Percentiles rank a stretch among this genome's conserved stretches.
These are phyloP conservation scores for Claviceps quebecensis DNA, from an alignment of 2,329 filamentous ascomycete genomes.

Conservation along the genomic window DNA sequence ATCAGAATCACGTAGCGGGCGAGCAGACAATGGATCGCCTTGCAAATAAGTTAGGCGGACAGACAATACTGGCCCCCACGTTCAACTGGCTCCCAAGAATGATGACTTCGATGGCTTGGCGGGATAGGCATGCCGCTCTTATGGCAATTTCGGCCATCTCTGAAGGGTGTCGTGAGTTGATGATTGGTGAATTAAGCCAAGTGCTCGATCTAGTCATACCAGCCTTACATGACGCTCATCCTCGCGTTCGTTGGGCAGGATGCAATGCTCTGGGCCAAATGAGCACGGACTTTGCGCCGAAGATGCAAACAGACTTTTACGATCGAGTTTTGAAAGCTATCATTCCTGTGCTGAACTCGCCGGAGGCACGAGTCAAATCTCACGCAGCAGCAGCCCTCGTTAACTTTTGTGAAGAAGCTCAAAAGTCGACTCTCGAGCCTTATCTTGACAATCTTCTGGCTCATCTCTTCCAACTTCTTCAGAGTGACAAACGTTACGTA, in stretches of 20 bases:
- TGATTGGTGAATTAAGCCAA: conserved; percentile 88
- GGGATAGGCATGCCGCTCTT: conserved; percentile 86
- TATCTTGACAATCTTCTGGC: conserved; percentile 81
- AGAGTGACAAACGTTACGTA: conserved; percentile 87
- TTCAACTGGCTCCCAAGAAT: conserved; percentile 96
- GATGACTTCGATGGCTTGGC: conserved; percentile 92
- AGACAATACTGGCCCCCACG: conserved; percentile 79
- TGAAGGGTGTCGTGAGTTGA: conserved; percentile 88
- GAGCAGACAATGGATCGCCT: conserved; percentile 98
- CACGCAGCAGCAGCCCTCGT: conserved; percentile 95
- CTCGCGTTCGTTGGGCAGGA: conserved; percentile 89
- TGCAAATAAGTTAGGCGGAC: conserved; percentile 92
- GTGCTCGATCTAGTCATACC: conserved; percentile 92
- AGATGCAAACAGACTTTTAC: conserved; percentile 95
- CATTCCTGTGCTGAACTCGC: conserved; percentile 78
- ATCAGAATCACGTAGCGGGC: conserved; percentile 91
- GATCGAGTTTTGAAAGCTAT: conserved; percentile 76
- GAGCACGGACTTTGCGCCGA: conserved; percentile 97
- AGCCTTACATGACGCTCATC: conserved; percentile 75
- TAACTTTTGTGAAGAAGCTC: conserved; percentile 97
- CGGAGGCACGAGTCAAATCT: conserved; percentile 87
- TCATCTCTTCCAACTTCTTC: conserved; percentile 74
- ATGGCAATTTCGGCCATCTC: conserved; percentile 99
- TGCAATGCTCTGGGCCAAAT: conserved; percentile 99
- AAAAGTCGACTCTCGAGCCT: conserved; percentile 80